Conservation (phyloP, 192 early-diverging fungal species). For the Spizellomyces sp. region DNA sequence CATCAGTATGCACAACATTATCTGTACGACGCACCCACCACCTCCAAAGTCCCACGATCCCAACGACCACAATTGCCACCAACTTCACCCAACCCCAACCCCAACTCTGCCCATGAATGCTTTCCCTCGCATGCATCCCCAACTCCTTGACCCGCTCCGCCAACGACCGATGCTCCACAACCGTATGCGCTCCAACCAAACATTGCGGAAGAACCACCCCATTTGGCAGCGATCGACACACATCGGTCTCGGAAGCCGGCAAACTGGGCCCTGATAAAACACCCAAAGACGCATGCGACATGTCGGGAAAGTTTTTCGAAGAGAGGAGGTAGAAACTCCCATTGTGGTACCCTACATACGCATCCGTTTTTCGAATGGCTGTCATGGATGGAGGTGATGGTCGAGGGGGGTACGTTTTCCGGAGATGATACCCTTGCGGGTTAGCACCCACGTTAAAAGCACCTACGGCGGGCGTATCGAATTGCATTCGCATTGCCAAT, state of each 20-base stretch:
- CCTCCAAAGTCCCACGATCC: neutral
- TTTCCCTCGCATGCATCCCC: neutral
- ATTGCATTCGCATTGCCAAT: slow-evolving; percentile 9
- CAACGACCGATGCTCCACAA: slow-evolving; percentile 10
- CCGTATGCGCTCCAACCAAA: slow-evolving; percentile 47
- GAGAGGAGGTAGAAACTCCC: slow-evolving; percentile 74
- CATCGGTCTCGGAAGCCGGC: slow-evolving; percentile 14
- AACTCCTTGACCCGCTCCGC: slow-evolving; percentile 9
- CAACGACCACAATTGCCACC: neutral
- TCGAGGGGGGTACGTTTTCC: slow-evolving; percentile 9
- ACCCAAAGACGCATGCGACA: slow-evolving; percentile 13
- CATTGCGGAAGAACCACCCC: slow-evolving; percentile 41
- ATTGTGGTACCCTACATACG: slow-evolving; percentile 66
- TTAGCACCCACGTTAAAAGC: slow-evolving; percentile 35
- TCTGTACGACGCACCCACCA: neutral
- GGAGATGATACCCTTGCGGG: slow-evolving; percentile 16
- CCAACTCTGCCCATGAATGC: neutral
- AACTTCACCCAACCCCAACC: neutral
- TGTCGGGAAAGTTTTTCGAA: slow-evolving; percentile 61
- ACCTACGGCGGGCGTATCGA: slow-evolving; percentile 36
- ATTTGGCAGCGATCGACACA: neutral
- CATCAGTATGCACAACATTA: no score
- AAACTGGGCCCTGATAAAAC: slow-evolving; percentile 1
- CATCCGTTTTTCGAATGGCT: slow-evolving; percentile 37
- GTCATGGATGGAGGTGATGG: neutral